These are phyloP conservation scores for Elsinoe australis DNA, from an alignment of 2,329 filamentous ascomycete genomes.

Conservation along the genomic window DNA sequence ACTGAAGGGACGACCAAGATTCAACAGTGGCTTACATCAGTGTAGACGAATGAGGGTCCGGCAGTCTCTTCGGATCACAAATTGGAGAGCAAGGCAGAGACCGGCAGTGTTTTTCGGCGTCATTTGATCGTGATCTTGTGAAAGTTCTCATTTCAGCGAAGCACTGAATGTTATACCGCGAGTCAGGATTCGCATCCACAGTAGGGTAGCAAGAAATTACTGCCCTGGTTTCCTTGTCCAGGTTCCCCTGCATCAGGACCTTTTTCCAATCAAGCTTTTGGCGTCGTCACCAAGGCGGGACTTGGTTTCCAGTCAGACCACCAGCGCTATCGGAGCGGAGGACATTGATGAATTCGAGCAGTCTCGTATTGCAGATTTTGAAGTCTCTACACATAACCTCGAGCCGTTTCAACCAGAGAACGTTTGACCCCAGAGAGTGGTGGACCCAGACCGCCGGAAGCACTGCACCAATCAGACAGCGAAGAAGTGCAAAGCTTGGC, in stretches of 20 bases:
- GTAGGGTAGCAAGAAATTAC: neutral
- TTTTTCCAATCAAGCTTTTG: neutral
- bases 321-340: neutral
- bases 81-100: neutral
- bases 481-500: neutral
- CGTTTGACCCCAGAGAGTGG: neutral
- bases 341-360: neutral
- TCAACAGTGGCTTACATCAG: constrained; percentile 10
- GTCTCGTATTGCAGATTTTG: neutral
- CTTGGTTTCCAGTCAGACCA: neutral
- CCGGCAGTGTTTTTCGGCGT: constrained; percentile 9
- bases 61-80: neutral
- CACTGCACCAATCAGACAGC: neutral
- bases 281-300: neutral
- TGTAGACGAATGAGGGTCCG: too few species aligned
- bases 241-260: too few species aligned
- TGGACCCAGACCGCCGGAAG: too few species aligned
- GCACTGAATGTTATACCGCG: neutral
- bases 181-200: neutral
- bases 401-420: constrained; percentile 2
- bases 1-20: constrained; percentile 6
- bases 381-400: constrained; percentile 4
- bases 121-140: neutral
- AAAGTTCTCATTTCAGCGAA: neutral
- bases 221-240: too few species aligned